phyloP scores from a whole-genome alignment of 2,329 filamentous ascomycete genomes.

The Purpureocillium takamizusanense region DNA sequence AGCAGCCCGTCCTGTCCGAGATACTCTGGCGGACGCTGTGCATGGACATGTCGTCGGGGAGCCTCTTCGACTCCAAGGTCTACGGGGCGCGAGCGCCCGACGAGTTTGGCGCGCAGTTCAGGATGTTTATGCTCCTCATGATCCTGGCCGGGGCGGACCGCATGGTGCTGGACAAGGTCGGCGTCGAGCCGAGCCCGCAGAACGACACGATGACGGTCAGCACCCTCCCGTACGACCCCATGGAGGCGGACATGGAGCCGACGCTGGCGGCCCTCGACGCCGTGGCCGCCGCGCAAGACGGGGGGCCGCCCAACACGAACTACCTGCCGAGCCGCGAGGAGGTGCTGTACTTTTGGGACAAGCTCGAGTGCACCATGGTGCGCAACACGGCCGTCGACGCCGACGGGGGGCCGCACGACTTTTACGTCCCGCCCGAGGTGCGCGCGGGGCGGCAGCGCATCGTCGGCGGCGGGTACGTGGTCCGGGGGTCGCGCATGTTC shows the following conservation, averaged over 20 bases:
- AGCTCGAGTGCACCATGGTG: conserved; percentile 10
- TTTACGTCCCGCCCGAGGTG: conserved; percentile 10
- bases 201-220: conserved; percentile 5
- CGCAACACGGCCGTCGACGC: conserved; percentile 6
- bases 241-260: conserved; percentile 9
- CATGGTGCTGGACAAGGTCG: conserved; percentile 19
- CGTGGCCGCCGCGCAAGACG: conserved; percentile 8
- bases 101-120: conserved; percentile 12
- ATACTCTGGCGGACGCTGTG: conserved; percentile 16
- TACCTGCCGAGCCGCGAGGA: conserved; percentile 10
- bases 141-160: conserved; percentile 23
- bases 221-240: conserved; percentile 10
- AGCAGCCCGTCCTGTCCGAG: conserved; percentile 7
- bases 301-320: conserved; percentile 5
- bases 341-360: conserved; percentile 11
- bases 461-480: conserved; percentile 10
- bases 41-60: conserved; percentile 14
- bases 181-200: conserved; percentile 11
- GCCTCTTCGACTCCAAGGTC: conserved; percentile 9
- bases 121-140: conserved; percentile 12
- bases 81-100: conserved; percentile 9
- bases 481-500: conserved; percentile 8
- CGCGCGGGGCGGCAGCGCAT: conserved; percentile 8
- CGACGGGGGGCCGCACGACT: conserved; percentile 10
- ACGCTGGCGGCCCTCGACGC: conserved; percentile 11